Conservation (phyloP, 495 filamentous ascomycete genomes). For the Viridothelium virens region DNA sequence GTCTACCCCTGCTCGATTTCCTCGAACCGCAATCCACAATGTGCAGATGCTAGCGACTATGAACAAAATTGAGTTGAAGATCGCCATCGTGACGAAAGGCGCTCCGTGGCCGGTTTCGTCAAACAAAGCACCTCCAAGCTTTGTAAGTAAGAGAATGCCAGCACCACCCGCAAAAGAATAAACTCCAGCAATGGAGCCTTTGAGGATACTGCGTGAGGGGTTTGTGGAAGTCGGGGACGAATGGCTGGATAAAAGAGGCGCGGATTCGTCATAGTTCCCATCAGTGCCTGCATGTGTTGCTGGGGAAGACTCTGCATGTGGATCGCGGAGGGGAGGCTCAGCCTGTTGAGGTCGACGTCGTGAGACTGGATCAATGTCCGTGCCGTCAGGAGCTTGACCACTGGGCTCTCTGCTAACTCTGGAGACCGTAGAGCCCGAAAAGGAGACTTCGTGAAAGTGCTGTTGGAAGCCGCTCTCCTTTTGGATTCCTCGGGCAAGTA, state of each 20-base stretch:
- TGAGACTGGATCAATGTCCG: not conserved
- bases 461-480: not conserved
- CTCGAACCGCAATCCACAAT: not conserved
- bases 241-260: not conserved
- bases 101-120: conserved; percentile 60
- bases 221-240: not conserved
- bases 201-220: conserved; percentile 46
- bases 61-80: conserved; percentile 70
- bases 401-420: not conserved
- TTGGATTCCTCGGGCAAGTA: conserved; percentile 72
- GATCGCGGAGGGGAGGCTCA: conserved; percentile 1
- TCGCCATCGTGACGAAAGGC: conserved; percentile 88
- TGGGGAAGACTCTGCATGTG: not conserved
- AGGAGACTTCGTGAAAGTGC: not conserved
- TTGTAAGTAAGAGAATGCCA: conserved; percentile 85
- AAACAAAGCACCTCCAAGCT: conserved; percentile 80
- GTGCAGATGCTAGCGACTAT: conserved; percentile 23
- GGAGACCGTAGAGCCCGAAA: not conserved
- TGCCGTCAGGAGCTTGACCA: not conserved
- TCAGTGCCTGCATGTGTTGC: not conserved
- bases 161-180: conserved; percentile 88
- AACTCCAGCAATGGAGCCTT: conserved; percentile 87
- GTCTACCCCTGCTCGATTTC: not conserved
- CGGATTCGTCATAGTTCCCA: not conserved
- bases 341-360: not conserved